Base-by-base conservation (phyloP, 768 basidiomycete species). In the Podaxis sp. region DNA sequence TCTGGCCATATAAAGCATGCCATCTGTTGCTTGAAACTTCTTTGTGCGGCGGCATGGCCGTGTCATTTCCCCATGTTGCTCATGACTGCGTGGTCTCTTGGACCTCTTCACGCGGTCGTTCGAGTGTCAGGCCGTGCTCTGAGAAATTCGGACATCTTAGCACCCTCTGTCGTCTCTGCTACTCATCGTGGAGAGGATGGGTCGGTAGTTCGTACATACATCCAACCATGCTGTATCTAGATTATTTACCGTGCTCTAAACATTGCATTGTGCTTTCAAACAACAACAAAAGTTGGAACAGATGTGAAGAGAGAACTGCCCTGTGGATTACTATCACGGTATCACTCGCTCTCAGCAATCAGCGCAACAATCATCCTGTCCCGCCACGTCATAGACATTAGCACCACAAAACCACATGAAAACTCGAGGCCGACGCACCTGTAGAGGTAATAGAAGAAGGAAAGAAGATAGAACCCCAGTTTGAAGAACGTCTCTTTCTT, bases 401-500 rank as follows among this genome's bases (percentile, higher is more conserved):
- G 48, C 57, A 27, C 28, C 6, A 40, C 36, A 35, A 21, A 11
- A 9, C 50, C 5, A 36, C 14, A 5, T n/a, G 42, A 16, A 36
- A 38, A 50, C 21, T 6, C 21, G 7, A 7, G 10, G 23, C 25
- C 5, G 14, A 78, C 91, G 60, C 65, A 92, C 92, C 90, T 82
- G 70, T 94, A 94, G 66, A 94, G 86, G 69, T 94, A 94, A 73
- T 91, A 93, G 81, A 93, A 93, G 80, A 92, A 93, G 59, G 91
- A 93, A 60, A 94, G 79, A 64, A 94, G 85, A 72, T 93, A 95
- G 76, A 94, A 94, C 10, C 92, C 94, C 58, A 97, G 88, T 77
- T 96, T 97, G 74, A 95, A 82, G 70, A 97, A 96, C 66, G 89
- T 89, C 77, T 95, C 96, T 70, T 93, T 97, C 79, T 99, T 99